phyloP scores from a whole-genome alignment of 768 basidiomycete genomes.

The Hirschioporus abietinus region DNA sequence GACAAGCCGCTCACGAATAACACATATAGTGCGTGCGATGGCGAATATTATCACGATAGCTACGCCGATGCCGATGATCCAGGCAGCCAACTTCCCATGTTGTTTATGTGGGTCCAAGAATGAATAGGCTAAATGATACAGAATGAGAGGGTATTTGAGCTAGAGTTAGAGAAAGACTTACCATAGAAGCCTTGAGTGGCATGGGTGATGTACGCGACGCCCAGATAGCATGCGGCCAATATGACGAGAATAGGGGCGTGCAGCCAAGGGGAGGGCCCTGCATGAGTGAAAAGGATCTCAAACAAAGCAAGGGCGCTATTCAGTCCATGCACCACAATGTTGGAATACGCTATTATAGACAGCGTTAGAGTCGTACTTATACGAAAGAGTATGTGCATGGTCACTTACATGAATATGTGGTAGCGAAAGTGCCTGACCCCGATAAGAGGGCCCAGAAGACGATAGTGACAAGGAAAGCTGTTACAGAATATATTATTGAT shows the following conservation, averaged over 20 bases:
- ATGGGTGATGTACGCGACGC: slow-evolving; percentile 62
- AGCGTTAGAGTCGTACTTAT: slow-evolving; percentile 4
- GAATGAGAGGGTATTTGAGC: not conserved
- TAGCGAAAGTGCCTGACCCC: slow-evolving; percentile 34
- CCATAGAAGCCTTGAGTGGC: slow-evolving; percentile 60
- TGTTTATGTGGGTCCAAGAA: slow-evolving; percentile 55
- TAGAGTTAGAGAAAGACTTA: slow-evolving; percentile 28
- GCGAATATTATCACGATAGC: slow-evolving; percentile 49
- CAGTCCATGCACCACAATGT: slow-evolving; percentile 55
- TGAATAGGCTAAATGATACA: slow-evolving; percentile 42
- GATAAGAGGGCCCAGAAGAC: slow-evolving; percentile 59
- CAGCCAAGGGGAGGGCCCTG: slow-evolving; percentile 47
- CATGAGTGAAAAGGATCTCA: slow-evolving; percentile 53
- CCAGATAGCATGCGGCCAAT: slow-evolving; percentile 52
- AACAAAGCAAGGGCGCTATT: slow-evolving; percentile 53
- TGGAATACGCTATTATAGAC: slow-evolving; percentile 43
- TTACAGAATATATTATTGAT: not conserved
- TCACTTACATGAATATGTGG: slow-evolving; percentile 20
- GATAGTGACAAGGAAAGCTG: slow-evolving; percentile 59
- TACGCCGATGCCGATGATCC: slow-evolving; percentile 54
- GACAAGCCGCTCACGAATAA: slow-evolving; percentile 32
- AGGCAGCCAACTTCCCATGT: slow-evolving; percentile 44
- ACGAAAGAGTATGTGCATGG: not conserved
- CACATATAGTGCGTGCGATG: slow-evolving; percentile 36
- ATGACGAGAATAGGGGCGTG: slow-evolving; percentile 42